Percentiles rank a stretch among this genome's conserved stretches.
Conservation (phyloP, 1,284 basidiomycete species). For the Ceratorhiza oryzae-sativae region DNA sequence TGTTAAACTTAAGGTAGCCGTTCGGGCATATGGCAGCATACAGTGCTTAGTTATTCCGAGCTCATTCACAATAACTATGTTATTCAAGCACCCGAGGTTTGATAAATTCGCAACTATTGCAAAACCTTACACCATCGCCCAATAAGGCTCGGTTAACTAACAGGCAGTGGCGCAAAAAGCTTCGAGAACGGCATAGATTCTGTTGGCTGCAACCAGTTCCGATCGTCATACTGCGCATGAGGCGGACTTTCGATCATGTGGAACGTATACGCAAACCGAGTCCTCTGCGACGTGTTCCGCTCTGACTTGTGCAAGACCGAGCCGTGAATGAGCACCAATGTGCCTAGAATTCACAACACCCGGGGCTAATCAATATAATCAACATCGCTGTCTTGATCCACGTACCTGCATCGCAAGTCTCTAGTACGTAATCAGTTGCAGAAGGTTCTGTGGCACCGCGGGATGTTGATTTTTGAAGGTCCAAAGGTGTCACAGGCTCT, state of each 20-base stretch:
- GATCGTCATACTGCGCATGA: conserved; percentile 70
- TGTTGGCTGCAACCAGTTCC: conserved; percentile 92
- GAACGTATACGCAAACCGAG: conserved; percentile 92
- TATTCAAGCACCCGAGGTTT: no score
- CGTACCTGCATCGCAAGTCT: conserved; percentile 77
- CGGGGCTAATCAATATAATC: no score
- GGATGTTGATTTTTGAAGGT: conserved; percentile 41
- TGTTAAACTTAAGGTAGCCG: no score
- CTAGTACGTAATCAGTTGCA: conserved; percentile 65
- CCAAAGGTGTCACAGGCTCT: conserved; percentile 44
- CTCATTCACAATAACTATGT: no score
- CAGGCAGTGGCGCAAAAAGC: conserved; percentile 57
- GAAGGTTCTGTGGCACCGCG: conserved; percentile 55
- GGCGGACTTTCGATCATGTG: conserved; percentile 84
- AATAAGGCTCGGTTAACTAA: neutral
- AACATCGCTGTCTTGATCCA: neutral
- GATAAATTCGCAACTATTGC: no score
- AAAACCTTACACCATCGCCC: no score
- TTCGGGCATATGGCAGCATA: no score
- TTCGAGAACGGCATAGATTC: conserved; percentile 78
- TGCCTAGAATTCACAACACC: conserved; percentile 57
- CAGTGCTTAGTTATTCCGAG: no score
- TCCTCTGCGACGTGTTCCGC: conserved; percentile 72
- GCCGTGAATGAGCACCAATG: conserved; percentile 90
- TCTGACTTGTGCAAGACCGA: conserved; percentile 89